Evolutionary conservation across 2,329 filamentous ascomycete species (phyloP), one percentile per base, ranked within the genome.

Genomic region (Periconia sp.): DNA sequence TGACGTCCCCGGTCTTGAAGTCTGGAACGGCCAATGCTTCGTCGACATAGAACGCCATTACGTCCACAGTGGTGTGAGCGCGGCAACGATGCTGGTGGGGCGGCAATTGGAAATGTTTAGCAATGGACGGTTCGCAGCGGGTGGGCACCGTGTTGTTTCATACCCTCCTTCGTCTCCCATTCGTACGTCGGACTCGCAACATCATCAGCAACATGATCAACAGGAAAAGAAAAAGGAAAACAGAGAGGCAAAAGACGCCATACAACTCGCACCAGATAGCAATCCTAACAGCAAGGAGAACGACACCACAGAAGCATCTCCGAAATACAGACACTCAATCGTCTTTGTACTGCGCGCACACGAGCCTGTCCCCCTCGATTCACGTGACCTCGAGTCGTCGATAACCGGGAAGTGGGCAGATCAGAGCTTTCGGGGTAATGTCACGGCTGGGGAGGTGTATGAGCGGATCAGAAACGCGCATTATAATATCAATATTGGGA

Each of bases 341-440:
- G 71, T 74, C 0, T 74, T 74, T 49, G 70, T 74, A 6, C 56
- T 74, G 13, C 57, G 72, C 3, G 70, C 71, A 5, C 64, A 73
- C 53, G 65, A 69, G 19, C 59, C 60, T 1, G 56, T 66, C 0
- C 10, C 63, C 0, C 60, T 74, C 7, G 49, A 70, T 31, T 68
- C 67, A 0, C 52, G 57, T 17, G 43, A 53, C 1, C 44, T 74
- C 20, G 66, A 70, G 18, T 72, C 70, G 8, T 17, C 45, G 0
- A 56, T 73, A 9, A 72, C 70, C 2, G 70, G 70, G 1, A 61
- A 53, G 40, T 73, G 69, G 63, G 15, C 2, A 7, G 53, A 61
- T 33, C 59, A 31, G 43, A 37, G 33, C 23, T 27, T 27, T 8
- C 6, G 13, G 15, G 56, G 53, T 1, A 66, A 56, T 1, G 46